Evolutionary conservation across 2,329 filamentous ascomycete species (phyloP).

Genomic region (Dissoconium aciculare): DNA sequence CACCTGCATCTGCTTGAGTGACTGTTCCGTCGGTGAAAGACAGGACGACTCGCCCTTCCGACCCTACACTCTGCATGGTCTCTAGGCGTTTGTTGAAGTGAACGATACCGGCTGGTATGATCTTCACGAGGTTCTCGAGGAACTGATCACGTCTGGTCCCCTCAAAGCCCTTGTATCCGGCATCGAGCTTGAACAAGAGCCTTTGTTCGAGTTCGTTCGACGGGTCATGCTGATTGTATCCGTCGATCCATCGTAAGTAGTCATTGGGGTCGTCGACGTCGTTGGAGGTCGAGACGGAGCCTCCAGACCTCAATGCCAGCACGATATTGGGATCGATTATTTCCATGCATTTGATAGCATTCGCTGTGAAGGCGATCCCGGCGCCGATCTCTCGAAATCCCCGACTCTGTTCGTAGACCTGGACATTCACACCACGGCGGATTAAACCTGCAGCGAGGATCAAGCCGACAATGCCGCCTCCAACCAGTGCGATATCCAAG

Average conservation of each 20-base stretch:
- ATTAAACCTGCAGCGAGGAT: constrained; percentile 38
- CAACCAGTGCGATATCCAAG: constrained; percentile 42
- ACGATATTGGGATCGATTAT: constrained; percentile 4
- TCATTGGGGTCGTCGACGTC: too few relatives aligned
- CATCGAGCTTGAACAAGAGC: background rate
- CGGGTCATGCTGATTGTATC: background rate
- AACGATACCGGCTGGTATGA: constrained; percentile 29
- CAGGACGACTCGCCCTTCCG: constrained; percentile 19
- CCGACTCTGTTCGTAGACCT: constrained; percentile 32
- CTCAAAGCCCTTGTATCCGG: background rate
- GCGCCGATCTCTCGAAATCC: constrained; percentile 35
- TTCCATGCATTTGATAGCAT: constrained; percentile 6
- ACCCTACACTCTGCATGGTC: constrained; percentile 9
- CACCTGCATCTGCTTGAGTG: constrained; percentile 13
- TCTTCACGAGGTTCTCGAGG: constrained; percentile 34
- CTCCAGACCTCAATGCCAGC: too few relatives aligned
- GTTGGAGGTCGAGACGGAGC: too few relatives aligned
- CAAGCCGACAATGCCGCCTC: constrained; percentile 44
- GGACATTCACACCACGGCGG: constrained; percentile 29
- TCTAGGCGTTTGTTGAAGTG: constrained; percentile 17
- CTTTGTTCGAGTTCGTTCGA: background rate
- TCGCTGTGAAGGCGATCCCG: constrained; percentile 24
- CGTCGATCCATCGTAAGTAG: too few relatives aligned
- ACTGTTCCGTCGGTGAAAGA: constrained; percentile 32
- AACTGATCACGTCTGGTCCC: constrained; percentile 34